A percentile compares a stretch with the other conserved stretches of the same genome.
Evolutionary conservation across 2,329 filamentous ascomycete genomes (phyloP).

Genomic region (Aureobasidium sp.): DNA sequence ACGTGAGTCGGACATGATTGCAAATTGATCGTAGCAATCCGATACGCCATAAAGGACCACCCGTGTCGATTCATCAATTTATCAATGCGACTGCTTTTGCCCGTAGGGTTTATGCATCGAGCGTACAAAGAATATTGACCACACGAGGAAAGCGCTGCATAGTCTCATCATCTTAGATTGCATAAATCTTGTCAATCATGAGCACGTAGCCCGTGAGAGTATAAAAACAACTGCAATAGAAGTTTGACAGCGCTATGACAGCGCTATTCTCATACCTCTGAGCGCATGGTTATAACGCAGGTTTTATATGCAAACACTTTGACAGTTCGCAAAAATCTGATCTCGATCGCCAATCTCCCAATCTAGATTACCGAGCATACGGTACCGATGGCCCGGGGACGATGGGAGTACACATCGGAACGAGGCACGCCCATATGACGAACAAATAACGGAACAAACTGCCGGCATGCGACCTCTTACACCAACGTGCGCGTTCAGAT

Average conservation of each 20-base stretch:
- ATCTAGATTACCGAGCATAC: neutral
- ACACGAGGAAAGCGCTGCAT: neutral
- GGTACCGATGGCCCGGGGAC: neutral
- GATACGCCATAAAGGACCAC: neutral
- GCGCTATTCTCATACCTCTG: neutral
- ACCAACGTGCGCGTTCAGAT: neutral
- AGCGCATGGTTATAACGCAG: neutral
- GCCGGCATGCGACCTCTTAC: neutral
- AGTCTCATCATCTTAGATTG: neutral
- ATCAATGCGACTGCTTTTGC: neutral
- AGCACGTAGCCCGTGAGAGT: neutral
- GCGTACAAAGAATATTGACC: neutral
- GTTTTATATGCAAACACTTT: neutral
- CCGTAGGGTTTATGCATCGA: neutral
- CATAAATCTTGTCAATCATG: neutral
- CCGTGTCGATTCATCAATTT: neutral
- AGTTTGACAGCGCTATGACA: neutral
- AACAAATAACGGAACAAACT: neutral
- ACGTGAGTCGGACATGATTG: neutral
- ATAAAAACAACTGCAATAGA: no score
- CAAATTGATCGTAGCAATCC: neutral
- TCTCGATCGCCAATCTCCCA: neutral
- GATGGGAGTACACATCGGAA: neutral
- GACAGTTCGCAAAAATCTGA: neutral
- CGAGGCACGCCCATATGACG: neutral